These are phyloP conservation scores for Mycogone perniciosa DNA, from an alignment of 2,329 filamentous ascomycete species.

Conservation along the genomic window DNA sequence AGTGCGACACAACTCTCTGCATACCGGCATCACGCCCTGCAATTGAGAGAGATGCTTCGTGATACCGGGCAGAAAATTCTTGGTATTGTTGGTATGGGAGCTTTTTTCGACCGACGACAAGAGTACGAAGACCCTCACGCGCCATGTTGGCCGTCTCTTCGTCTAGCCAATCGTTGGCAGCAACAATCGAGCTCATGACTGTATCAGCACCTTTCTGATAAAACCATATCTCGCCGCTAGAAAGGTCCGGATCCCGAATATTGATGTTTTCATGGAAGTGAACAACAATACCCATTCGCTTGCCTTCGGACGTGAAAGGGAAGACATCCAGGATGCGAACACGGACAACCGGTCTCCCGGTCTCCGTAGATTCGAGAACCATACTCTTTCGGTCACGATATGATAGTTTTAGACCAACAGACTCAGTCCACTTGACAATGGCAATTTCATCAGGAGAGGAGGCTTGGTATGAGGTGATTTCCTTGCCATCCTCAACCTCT, in stretches of 20 bases:
- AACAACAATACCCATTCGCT: constrained; percentile 95
- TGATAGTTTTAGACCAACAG: constrained; percentile 76
- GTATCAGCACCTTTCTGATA: constrained; percentile 98
- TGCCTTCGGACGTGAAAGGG: constrained; percentile 95
- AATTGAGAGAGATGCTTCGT: constrained; percentile 74
- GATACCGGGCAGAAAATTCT: constrained; percentile 69
- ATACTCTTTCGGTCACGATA: constrained; percentile 86
- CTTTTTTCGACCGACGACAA: constrained; percentile 90
- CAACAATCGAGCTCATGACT: constrained; percentile 94
- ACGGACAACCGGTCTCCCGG: constrained; percentile 67
- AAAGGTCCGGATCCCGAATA: constrained; percentile 42
- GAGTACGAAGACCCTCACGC: constrained; percentile 83
- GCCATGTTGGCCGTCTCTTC: constrained; percentile 99
- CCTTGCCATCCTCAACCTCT: constrained; percentile 73
- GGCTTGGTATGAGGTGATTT: constrained; percentile 83
- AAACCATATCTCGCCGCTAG: constrained; percentile 85
- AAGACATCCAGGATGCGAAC: constrained; percentile 91
- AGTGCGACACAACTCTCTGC: constrained; percentile 69
- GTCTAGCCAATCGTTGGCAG: constrained; percentile 95
- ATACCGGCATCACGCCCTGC: constrained; percentile 75
- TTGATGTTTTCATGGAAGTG: constrained; percentile 62
- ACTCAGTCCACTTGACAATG: constrained; percentile 92
- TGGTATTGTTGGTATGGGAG: constrained; percentile 73
- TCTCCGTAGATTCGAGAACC: constrained; percentile 69
- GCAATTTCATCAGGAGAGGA: constrained; percentile 98